A percentile compares a stretch with the other conserved stretches of the same genome.
Evolutionary conservation across 2,329 filamentous ascomycete genomes (phyloP).

Genomic region (Pezicula carpinea): DNA sequence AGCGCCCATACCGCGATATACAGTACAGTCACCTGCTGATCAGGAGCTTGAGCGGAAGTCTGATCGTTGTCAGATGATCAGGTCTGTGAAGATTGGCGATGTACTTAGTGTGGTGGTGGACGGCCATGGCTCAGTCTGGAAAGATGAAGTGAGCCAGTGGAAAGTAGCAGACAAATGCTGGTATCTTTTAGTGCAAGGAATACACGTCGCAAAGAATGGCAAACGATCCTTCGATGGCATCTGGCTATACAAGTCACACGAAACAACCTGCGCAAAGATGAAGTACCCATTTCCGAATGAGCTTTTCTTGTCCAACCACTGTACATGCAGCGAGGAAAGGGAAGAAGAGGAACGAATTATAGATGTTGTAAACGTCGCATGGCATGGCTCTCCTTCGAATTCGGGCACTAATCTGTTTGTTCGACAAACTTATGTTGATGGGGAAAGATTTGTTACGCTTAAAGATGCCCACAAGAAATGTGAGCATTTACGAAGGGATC

Average conservation of each 20-base stretch:
- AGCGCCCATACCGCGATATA: not conserved
- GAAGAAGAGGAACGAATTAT: slow-evolving; percentile 52
- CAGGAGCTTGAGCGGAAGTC: slow-evolving; percentile 27
- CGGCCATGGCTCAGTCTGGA: slow-evolving; percentile 49
- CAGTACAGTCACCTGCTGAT: not conserved
- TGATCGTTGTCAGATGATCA: slow-evolving; percentile 31
- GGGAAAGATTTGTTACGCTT: slow-evolving; percentile 59
- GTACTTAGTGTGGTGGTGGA: slow-evolving; percentile 43
- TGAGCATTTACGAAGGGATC: slow-evolving; percentile 28
- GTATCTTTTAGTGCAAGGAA: slow-evolving; percentile 64
- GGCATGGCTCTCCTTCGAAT: slow-evolving; percentile 43
- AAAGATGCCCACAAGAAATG: slow-evolving; percentile 51
- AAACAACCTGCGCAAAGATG: slow-evolving; percentile 65
- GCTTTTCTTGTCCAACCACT: slow-evolving; percentile 72
- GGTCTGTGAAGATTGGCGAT: slow-evolving; percentile 46
- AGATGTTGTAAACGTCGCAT: slow-evolving; percentile 52
- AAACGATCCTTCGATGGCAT: slow-evolving; percentile 53
- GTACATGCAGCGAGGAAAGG: slow-evolving; percentile 52
- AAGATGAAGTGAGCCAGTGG: slow-evolving; percentile 38
- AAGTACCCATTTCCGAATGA: slow-evolving; percentile 69
- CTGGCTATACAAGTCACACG: slow-evolving; percentile 68
- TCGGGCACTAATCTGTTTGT: slow-evolving; percentile 54
- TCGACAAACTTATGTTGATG: slow-evolving; percentile 61
- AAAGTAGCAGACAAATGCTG: slow-evolving; percentile 49
- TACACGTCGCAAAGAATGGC: slow-evolving; percentile 35